Base-by-base conservation (phyloP, 805 yeast genomes). In the Henningerozyma blattae region DNA sequence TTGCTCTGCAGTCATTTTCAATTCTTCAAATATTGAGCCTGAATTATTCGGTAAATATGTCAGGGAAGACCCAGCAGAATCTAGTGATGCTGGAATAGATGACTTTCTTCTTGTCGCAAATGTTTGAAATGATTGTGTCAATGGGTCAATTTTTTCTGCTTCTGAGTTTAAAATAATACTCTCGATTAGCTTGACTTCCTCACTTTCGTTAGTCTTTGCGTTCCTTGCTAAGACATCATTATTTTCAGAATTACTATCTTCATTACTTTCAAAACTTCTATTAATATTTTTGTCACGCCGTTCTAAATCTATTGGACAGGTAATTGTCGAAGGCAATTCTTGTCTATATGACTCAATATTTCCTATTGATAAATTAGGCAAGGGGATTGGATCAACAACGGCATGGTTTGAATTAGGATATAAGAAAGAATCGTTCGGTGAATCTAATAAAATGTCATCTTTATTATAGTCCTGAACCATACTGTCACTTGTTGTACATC, bases 311-410 rank as follows among this genome's bases (percentile, higher is more conserved):
- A n/a, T n/a, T n/a, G n/a, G n/a, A n/a, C n/a, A n/a, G n/a, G n/a
- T n/a, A n/a, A n/a, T n/a, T n/a, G n/a, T n/a, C n/a, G n/a, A n/a
- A n/a, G n/a, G n/a, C n/a, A n/a, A n/a, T n/a, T n/a, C n/a, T n/a
- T n/a, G n/a, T n/a, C n/a, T n/a, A n/a, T n/a, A n/a, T n/a, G n/a
- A n/a, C n/a, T n/a, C n/a, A n/a, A n/a, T n/a, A n/a, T n/a, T n/a
- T n/a, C n/a, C n/a, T n/a, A n/a, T 12, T 20, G 12, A 20, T 9
- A 48, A 33, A 22, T 37, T 43, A n/a, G 64, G 65, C 15, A 60
- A 54, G 1, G 56, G 53, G 6, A 60, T 59, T 2, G 65, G 64
- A 5, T 44, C 46, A 10, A 59, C 64, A 32, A 52, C 54, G 0
- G 64, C 46, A 39, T 60, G 65, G 1, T 25, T 14, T 5, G 7